Base-by-base conservation (phyloP, 768 basidiomycete species). In the Mycena filopes region DNA sequence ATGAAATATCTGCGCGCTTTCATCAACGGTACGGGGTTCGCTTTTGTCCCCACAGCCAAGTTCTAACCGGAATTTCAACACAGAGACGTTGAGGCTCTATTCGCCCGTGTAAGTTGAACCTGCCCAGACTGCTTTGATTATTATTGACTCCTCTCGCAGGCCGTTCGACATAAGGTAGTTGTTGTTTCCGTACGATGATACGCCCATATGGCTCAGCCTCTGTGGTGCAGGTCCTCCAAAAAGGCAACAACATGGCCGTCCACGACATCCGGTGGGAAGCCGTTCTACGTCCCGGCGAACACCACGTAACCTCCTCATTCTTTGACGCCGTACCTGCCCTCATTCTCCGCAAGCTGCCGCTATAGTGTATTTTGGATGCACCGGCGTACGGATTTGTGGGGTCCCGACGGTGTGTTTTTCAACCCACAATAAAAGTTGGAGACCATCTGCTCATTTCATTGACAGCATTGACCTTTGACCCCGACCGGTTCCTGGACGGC, bases 401-500 rank as follows among this genome's bases (percentile, higher is more conserved):
- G 82, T 2, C 81, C 83, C 2, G 82, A 82, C 48, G 82, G 82
- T 81, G 56, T 3, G 71, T 9, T 16, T 38, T 23, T 36, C 9
- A 10, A 9, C 10, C 8, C 26, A 42, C 10, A 18, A 9, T n/a
- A 15, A 23, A 16, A 11, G 11, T 28, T 25, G 15, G n/a, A n/a
- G n/a, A n/a, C n/a, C n/a, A 12, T 21, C 13, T 25, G 4, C 15
- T 41, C 5, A 48, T 38, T 20, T 23, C 18, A 5, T 36, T 28
- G 20, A 40, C 54, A 82, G 81, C 81, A 0, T 58, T 75, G 20
- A 70, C 76, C 50, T 84, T 83, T 53, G 83, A 84, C 51, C 83
- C 84, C 0, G 81, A 82, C 41, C 75, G 83, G 2, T 85, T 82
- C 75, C 69, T 84, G 20, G 84, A 84, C 68, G 69, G 80, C 16